phyloP scores from a whole-genome alignment of 305 asterid species.

The Fraxinus sp. region DNA sequence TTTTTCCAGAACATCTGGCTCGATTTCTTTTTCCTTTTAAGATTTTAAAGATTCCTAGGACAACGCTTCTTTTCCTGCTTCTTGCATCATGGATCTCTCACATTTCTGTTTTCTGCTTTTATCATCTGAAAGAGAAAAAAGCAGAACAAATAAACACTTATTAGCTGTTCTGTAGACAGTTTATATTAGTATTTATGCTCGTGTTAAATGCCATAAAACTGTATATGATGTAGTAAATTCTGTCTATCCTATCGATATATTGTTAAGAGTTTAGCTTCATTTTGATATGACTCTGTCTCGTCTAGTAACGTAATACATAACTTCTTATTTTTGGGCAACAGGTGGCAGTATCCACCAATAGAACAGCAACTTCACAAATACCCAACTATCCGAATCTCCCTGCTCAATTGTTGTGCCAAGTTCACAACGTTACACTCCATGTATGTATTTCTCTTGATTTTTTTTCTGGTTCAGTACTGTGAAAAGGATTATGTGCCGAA shows the following conservation, averaged over 20 bases:
- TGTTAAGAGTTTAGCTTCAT: neutral
- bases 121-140: neutral
- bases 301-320: neutral
- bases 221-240: neutral
- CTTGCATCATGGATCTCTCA: neutral
- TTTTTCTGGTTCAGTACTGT: neutral
- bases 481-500: neutral
- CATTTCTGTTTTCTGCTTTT: neutral
- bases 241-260: neutral
- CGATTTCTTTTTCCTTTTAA: neutral
- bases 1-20: neutral
- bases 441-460: slow-evolving; percentile 35
- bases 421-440: slow-evolving; percentile 82
- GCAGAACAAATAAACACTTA: neutral
- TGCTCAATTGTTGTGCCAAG: slow-evolving; percentile 83
- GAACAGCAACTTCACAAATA: slow-evolving; percentile 77
- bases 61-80: neutral
- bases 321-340: slow-evolving; percentile 30
- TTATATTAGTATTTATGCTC: neutral
- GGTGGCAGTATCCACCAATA: slow-evolving; percentile 91
- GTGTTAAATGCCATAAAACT: neutral
- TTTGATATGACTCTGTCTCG: neutral
- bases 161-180: neutral
- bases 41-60: neutral
- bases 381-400: slow-evolving; percentile 91